Percentiles rank a stretch among this genome's conserved stretches.
These are phyloP conservation scores for Rubia occidens DNA, from an alignment of 305 asterid genomes.

Conservation along the genomic window DNA sequence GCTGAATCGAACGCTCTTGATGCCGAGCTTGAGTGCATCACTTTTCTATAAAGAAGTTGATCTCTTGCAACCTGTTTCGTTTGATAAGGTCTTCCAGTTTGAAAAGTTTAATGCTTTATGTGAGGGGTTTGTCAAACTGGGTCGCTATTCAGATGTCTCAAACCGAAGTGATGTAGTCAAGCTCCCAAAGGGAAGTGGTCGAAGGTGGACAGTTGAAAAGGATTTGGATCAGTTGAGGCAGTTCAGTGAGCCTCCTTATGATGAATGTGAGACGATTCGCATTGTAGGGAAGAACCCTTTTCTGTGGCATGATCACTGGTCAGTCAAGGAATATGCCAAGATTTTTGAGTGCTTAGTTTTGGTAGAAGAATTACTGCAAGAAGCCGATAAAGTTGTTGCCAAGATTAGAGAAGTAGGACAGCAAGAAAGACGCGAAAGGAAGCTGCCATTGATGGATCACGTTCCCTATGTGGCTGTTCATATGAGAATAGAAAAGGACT, in stretches of 20 bases:
- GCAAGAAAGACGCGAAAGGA: conserved; percentile 21
- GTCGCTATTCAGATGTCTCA: conserved; percentile 40
- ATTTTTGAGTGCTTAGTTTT: conserved; percentile 62
- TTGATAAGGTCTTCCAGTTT: conserved; percentile 62
- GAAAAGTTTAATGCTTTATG: conserved; percentile 64
- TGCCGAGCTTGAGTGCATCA: conserved; percentile 90
- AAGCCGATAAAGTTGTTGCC: conserved; percentile 73
- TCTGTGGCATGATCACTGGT: conserved; percentile 94
- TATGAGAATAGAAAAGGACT: conserved; percentile 90
- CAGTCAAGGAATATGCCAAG: conserved; percentile 66
- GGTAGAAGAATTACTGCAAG: conserved; percentile 51
- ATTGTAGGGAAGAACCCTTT: conserved; percentile 85
- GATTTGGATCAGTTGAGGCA: conserved; percentile 57
- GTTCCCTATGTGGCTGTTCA: conserved; percentile 73
- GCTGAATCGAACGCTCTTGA: conserved; percentile 62
- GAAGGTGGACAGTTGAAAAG: conserved; percentile 68
- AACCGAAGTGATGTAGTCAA: conserved; percentile 39
- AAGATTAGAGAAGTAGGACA: conserved; percentile 49
- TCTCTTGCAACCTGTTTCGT: conserved; percentile 55
- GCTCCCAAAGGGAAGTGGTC: conserved; percentile 76
- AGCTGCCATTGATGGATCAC: conserved; percentile 11
- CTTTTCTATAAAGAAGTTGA: conserved; percentile 79
- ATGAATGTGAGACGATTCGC: conserved; percentile 37
- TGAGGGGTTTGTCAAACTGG: conserved; percentile 51
- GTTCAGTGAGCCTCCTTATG: conserved; percentile 27